Evolutionary conservation across 345 rosid species (phyloP).

Genomic region (Lepidium aucheri): DNA sequence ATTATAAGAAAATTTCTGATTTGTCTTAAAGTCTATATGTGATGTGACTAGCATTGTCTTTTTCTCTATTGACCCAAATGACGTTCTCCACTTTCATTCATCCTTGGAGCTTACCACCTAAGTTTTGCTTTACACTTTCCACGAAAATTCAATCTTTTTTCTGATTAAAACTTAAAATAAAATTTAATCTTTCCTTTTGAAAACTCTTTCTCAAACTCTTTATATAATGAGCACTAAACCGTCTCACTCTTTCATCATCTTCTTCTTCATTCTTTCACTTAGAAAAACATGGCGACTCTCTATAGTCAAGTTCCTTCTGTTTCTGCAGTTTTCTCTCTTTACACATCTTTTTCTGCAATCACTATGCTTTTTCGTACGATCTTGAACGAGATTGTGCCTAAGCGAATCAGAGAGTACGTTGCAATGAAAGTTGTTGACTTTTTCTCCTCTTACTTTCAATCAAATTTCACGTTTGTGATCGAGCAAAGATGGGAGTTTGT

Average conservation of each 20-base stretch:
- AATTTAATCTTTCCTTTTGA: background rate
- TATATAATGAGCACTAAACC: background rate
- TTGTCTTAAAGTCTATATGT: background rate
- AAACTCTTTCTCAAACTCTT: background rate
- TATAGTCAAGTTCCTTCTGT: conserved; percentile 27
- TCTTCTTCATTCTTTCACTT: background rate
- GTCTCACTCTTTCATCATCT: background rate
- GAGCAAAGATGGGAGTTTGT: conserved; percentile 27
- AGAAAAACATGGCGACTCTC: conserved; percentile 13
- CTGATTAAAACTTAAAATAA: background rate
- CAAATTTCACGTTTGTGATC: conserved; percentile 27
- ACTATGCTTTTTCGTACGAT: conserved; percentile 26
- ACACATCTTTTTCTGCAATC: conserved; percentile 29
- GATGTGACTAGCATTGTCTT: conserved; percentile 17
- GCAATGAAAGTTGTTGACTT: conserved; percentile 8
- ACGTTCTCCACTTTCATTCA: conserved; percentile 22
- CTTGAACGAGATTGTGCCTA: conserved; percentile 25
- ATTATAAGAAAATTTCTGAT: background rate
- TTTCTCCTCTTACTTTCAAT: conserved; percentile 24
- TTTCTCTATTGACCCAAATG: conserved; percentile 16
- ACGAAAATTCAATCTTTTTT: background rate
- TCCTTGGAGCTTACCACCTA: conserved; percentile 12
- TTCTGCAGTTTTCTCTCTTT: conserved; percentile 20
- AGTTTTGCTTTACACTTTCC: conserved; percentile 9
- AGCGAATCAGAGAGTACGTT: conserved; percentile 21